phyloP scores from a whole-genome alignment of 441 rosid species.

The Oxalis stricta region DNA sequence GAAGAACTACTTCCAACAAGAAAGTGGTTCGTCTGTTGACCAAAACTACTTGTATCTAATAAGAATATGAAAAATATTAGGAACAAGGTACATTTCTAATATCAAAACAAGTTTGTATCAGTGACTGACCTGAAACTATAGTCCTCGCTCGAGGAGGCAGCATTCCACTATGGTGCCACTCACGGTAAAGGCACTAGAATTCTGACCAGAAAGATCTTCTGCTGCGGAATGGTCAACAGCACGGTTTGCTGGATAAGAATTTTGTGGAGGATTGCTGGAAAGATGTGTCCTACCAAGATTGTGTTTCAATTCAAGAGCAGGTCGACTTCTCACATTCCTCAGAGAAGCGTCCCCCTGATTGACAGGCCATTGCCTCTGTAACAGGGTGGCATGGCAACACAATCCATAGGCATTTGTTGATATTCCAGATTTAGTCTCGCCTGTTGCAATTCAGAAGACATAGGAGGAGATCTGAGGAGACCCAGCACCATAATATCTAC shows the following conservation, averaged over 20 bases:
- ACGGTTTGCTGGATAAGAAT: slow-evolving; percentile 31
- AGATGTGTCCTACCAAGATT: slow-evolving; percentile 32
- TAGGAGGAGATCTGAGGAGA: slow-evolving; percentile 48
- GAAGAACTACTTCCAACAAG: slow-evolving; percentile 24
- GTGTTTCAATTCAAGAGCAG: slow-evolving; percentile 48
- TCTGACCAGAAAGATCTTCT: slow-evolving; percentile 33
- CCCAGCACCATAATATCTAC: slow-evolving; percentile 46
- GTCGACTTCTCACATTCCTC: slow-evolving; percentile 76
- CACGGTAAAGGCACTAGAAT: slow-evolving; percentile 30
- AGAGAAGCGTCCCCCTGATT: slow-evolving; percentile 51
- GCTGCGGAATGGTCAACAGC: slow-evolving; percentile 32
- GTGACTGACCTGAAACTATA: slow-evolving; percentile 25
- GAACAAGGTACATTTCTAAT: not conserved
- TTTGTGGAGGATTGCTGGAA: slow-evolving; percentile 26
- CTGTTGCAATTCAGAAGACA: slow-evolving; percentile 38
- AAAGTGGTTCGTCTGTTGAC: slow-evolving; percentile 33
- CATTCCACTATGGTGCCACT: slow-evolving; percentile 43
- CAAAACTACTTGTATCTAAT: slow-evolving; percentile 40
- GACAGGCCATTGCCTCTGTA: slow-evolving; percentile 35
- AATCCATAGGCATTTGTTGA: slow-evolving; percentile 42
- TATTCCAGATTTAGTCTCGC: slow-evolving; percentile 42
- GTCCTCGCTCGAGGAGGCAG: slow-evolving; percentile 45
- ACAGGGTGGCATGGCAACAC: slow-evolving; percentile 21
- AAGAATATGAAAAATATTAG: slow-evolving; percentile 3
- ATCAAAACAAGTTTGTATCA: not conserved